Conservation (phyloP, 257 asterid genomes). For the Fraxinus pennsylvanica region DNA sequence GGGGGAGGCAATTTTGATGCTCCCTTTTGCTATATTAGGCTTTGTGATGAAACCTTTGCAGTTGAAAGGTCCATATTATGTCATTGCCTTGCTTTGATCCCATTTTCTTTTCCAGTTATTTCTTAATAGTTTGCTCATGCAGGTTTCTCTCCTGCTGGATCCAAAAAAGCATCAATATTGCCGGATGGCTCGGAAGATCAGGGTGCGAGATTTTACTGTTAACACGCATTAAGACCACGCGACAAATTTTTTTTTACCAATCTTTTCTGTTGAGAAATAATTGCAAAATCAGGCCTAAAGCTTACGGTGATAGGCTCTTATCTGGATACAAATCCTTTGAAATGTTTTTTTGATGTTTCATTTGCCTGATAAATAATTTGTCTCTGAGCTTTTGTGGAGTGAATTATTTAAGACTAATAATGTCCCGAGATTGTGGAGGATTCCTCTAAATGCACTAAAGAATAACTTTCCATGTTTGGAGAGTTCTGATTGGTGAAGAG, state of each 20-base stretch:
- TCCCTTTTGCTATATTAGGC: slow-evolving; percentile 84
- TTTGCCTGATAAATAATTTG: background rate
- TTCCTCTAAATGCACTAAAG: background rate
- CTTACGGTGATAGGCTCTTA: slow-evolving; percentile 8
- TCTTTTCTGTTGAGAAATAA: slow-evolving; percentile 15
- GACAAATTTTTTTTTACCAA: background rate
- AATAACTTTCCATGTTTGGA: background rate
- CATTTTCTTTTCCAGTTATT: slow-evolving; percentile 17
- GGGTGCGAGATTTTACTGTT: slow-evolving; percentile 42
- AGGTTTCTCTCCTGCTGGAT: slow-evolving; percentile 68
- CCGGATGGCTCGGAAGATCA: slow-evolving; percentile 50
- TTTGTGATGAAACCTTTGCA: slow-evolving; percentile 85
- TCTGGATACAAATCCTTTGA: slow-evolving; percentile 5
- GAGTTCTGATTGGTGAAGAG: background rate
- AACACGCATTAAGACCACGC: slow-evolving; percentile 8
- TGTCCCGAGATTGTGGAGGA: background rate
- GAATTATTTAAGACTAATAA: background rate
- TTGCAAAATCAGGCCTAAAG: slow-evolving; percentile 6
- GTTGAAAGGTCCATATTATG: slow-evolving; percentile 66
- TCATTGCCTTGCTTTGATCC: slow-evolving; percentile 5
- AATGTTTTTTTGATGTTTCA: slow-evolving; percentile 3
- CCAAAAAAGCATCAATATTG: slow-evolving; percentile 45
- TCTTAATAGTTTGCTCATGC: slow-evolving; percentile 39
- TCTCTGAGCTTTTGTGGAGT: background rate
- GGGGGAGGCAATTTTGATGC: slow-evolving; percentile 86